Evolutionary conservation across 495 filamentous ascomycete species (phyloP).

Genomic region (Letharia columbiana): DNA sequence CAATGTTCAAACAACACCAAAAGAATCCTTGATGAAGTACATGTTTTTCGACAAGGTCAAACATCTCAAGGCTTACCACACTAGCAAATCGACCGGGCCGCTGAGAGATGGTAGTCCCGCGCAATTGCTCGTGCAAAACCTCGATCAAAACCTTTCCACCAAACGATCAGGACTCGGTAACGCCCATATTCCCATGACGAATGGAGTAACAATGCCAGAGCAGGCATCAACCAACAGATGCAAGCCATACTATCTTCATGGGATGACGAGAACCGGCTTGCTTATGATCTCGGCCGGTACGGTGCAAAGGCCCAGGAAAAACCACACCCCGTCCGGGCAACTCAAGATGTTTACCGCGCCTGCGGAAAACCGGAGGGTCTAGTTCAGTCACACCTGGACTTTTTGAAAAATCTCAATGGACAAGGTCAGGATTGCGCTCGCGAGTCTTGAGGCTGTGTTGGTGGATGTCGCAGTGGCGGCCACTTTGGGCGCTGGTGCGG

Average conservation of each 20-base stretch:
- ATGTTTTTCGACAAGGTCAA: neutral
- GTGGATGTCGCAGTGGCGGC: neutral
- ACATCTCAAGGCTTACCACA: neutral
- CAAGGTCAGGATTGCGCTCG: neutral
- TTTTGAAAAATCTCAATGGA: neutral
- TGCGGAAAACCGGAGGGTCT: neutral
- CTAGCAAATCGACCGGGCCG: neutral
- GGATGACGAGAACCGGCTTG: neutral
- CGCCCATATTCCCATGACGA: neutral
- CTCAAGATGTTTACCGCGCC: neutral
- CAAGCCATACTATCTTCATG: neutral
- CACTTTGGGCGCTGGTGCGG: neutral
- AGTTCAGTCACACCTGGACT: neutral
- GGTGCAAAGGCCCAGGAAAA: neutral
- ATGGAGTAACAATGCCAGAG: neutral
- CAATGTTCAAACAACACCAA: neutral
- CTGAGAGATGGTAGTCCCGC: neutral
- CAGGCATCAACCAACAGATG: neutral
- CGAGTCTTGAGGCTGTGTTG: neutral
- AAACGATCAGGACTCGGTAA: neutral
- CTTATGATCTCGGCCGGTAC: neutral
- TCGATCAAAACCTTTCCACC: neutral
- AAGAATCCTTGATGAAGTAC: neutral
- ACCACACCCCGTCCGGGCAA: neutral
- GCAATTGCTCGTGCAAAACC: neutral